Percentiles rank a stretch among this genome's conserved stretches.
phyloP scores from a whole-genome alignment of 148 eudicot genomes.

The Amaranthus hypochondriacus region DNA sequence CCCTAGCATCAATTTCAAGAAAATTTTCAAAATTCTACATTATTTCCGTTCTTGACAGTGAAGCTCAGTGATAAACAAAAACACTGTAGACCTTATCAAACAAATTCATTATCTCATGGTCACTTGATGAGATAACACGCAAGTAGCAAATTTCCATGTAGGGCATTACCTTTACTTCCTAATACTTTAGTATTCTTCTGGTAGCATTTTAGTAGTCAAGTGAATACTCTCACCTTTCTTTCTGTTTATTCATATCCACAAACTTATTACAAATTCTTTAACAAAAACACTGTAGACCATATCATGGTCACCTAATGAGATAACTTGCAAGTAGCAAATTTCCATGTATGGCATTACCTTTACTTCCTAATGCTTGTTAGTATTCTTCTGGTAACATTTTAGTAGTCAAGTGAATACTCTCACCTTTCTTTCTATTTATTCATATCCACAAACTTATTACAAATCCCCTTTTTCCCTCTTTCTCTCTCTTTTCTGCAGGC shows the following conservation, averaged over 20 bases:
- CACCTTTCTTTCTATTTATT: neutral
- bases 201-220: neutral
- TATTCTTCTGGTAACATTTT: neutral
- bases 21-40: neutral
- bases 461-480: neutral
- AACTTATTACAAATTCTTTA: neutral
- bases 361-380: neutral
- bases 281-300: too few relatives aligned
- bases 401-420: neutral
- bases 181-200: neutral
- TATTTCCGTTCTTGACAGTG: neutral
- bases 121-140: too few relatives aligned
- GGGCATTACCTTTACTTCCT: neutral
- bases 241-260: neutral
- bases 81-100: too few relatives aligned
- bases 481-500: neutral
- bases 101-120: too few relatives aligned
- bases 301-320: too few relatives aligned
- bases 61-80: too few relatives aligned
- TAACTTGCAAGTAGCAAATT: too few relatives aligned
- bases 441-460: neutral
- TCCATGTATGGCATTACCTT: neutral
- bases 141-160: too few relatives aligned
- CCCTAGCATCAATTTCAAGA: neutral
- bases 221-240: neutral